Percentiles rank a stretch among this genome's conserved stretches.
Conservation (phyloP, 148 eudicot genomes). For the Nyssa sinensis region DNA sequence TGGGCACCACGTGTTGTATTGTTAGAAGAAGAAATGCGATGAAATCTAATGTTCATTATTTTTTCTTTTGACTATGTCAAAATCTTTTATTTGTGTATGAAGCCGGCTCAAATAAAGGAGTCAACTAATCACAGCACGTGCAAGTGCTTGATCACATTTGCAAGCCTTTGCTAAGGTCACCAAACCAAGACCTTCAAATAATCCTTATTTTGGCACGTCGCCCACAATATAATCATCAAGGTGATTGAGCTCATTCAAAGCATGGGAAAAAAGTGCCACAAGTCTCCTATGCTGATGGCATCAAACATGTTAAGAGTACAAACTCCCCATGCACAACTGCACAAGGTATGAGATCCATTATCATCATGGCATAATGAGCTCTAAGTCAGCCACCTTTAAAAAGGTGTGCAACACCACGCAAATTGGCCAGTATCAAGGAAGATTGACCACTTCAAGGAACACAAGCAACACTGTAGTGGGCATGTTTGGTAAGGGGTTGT, state of each 20-base stretch:
- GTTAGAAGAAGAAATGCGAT: neutral
- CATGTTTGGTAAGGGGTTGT: neutral
- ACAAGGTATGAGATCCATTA: neutral
- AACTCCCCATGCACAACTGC: neutral
- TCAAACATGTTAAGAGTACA: neutral
- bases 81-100: no score
- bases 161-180: neutral
- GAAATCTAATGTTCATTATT: neutral
- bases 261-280: neutral
- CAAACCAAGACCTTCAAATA: conserved; percentile 1
- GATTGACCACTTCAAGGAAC: neutral
- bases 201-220: neutral
- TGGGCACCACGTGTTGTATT: neutral
- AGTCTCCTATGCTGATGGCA: neutral
- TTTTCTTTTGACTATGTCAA: no score
- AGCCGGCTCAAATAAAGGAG: neutral
- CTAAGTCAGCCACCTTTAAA: neutral
- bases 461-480: neutral
- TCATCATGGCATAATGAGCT: neutral
- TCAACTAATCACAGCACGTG: neutral
- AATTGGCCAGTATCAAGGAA: neutral
- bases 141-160: neutral
- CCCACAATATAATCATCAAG: neutral
- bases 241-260: neutral
- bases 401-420: neutral